Base-by-base conservation (phyloP, 1,284 basidiomycete species). In the Anthracocystis walkeri region DNA sequence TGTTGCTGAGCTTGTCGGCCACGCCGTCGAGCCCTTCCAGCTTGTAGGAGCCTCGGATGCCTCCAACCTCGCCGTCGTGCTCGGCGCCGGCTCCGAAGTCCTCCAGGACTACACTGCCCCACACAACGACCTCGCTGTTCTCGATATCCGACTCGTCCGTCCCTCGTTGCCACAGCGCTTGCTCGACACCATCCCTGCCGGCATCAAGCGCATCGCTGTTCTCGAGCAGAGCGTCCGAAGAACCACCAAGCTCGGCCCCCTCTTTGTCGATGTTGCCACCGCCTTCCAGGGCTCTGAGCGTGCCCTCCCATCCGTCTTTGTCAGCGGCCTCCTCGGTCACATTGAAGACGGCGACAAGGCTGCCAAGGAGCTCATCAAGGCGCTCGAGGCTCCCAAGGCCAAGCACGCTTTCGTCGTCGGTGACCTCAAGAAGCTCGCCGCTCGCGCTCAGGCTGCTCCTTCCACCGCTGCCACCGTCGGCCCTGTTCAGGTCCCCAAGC, bases 221-320 rank as follows among this genome's bases (percentile, higher is more conserved):
- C 89, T 97, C 21, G 96, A 95, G 86, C 92, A 92, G 86, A 88
- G 92, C 25, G 87, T 89, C 75, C 88, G 87, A 68, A 92, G 92
- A 88, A 89, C 90, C 20, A 92, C 91, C 55, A 94, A 94, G 86
- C 96, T 93, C 90, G 92, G 93, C 1, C 91, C 94, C 0, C 87
- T 96, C 18, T 95, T 92, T 84, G 89, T 97, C 51, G 94, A 96
- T 45, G 87, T 95, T 25, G 89, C 92, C 65, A 89, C 88, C 59
- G 90, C 91, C 7, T 86, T 95, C 50, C 93, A 94, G 82, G 88
- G 90, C 35, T 80, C 87, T 2, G 87, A 88, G 21, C 83, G 84
- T 16, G 56, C 72, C 20, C 77, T 78, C 10, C 78, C 80, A 14
- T 52, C 73, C 31, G 58, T 65, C 38, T 66, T 83, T 27, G 57